Conservation (phyloP, 768 basidiomycete genomes). For the Leccinum pellstonianum region DNA sequence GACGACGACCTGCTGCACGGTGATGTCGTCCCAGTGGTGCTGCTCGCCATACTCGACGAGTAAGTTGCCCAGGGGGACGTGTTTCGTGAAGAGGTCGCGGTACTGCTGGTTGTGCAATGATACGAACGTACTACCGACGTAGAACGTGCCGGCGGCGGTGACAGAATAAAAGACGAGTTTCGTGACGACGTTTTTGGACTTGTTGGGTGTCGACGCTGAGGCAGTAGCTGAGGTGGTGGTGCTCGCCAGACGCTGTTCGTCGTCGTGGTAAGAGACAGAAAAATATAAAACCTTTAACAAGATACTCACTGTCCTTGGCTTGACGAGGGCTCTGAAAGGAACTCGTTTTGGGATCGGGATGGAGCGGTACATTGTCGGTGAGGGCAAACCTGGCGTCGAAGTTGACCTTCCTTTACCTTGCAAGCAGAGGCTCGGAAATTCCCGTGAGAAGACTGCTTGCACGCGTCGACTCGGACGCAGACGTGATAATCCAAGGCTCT, state of each 20-base stretch:
- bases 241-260: constrained; percentile 51
- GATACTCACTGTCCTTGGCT: constrained; percentile 52
- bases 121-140: constrained; percentile 75
- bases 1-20: constrained; percentile 56
- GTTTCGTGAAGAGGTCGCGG: constrained; percentile 81
- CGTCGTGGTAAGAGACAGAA: neutral
- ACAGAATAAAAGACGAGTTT: constrained; percentile 67
- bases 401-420: neutral
- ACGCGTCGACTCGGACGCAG: no score
- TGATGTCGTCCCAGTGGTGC: constrained; percentile 75
- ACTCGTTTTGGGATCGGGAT: constrained; percentile 54
- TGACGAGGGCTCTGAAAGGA: constrained; percentile 46
- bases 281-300: neutral
- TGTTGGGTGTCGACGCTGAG: constrained; percentile 38
- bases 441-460: constrained; percentile 1
- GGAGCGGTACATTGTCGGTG: constrained; percentile 48
- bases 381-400: neutral
- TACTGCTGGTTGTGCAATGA: constrained; percentile 49
- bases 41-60: constrained; percentile 82
- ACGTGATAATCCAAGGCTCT: no score
- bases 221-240: constrained; percentile 39
- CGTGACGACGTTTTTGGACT: constrained; percentile 55
- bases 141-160: constrained; percentile 71
- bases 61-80: constrained; percentile 73
- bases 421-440: constrained; percentile 5